Evolutionary conservation across 2,329 filamentous ascomycete species (phyloP).

Genomic region (Tolypocladium inflatum): DNA sequence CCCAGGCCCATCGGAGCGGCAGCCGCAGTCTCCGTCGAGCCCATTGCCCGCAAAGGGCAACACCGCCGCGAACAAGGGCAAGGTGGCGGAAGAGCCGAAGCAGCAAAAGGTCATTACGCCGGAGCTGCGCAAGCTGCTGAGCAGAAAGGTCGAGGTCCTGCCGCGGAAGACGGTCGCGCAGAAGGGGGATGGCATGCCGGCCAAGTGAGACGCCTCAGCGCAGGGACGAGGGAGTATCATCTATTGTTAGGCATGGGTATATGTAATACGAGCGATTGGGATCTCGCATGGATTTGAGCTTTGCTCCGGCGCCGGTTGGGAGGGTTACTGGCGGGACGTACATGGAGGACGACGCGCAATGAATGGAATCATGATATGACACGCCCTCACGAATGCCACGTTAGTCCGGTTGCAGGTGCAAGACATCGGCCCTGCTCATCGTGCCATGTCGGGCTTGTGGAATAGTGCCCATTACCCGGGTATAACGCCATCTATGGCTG

Average conservation of each 20-base stretch:
- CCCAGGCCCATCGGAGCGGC: background rate
- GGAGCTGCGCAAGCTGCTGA: slow-evolving; percentile 45
- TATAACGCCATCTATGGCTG: background rate
- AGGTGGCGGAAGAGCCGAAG: slow-evolving; percentile 6
- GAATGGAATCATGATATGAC: background rate
- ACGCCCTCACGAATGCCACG: background rate
- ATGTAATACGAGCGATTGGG: background rate
- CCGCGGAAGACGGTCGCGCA: slow-evolving; percentile 25
- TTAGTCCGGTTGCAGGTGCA: background rate
- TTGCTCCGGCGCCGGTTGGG: background rate
- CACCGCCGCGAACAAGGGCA: slow-evolving; percentile 6
- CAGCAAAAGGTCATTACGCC: slow-evolving; percentile 43
- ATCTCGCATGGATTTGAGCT: background rate
- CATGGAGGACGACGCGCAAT: background rate
- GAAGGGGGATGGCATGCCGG: slow-evolving; percentile 26
- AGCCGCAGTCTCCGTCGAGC: slow-evolving; percentile 4
- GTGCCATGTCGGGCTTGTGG: background rate
- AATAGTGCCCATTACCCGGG: background rate
- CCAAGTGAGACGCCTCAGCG: background rate
- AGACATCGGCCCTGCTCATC: background rate
- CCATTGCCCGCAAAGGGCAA: background rate
- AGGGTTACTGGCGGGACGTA: background rate
- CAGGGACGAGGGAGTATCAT: background rate
- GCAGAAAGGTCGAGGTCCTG: slow-evolving; percentile 35
- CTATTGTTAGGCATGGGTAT: background rate